Base-by-base conservation (phyloP, 2,329 filamentous ascomycete species). In the Arthroderma uncinatum region DNA sequence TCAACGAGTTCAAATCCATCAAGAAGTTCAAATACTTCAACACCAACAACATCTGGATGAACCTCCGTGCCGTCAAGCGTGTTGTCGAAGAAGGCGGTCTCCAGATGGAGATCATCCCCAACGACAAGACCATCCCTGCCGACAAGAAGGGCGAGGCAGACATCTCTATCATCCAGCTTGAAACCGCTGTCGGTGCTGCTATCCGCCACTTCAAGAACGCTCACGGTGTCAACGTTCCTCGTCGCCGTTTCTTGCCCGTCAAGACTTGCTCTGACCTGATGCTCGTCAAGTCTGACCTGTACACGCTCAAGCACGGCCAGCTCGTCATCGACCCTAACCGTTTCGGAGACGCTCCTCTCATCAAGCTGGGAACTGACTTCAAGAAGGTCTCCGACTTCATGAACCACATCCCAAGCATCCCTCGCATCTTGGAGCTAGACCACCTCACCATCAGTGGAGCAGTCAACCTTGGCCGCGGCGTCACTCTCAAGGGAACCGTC, bases 21-120 rank as follows among this genome's bases (percentile, higher is more conserved):
- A 98, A 98, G 86, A 98, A 98, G 83, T 98, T 98, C 87, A 96
- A 95, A 83, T 98, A 98, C 85, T 98, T 98, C 86, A 98, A 98
- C 84, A 98, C 93, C 76, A 98, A 98, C 87, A 98, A 98, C 83
- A 96, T 98, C 78, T 98, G 93, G 93, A 87, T 98, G 82, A 95
- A 95, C 79, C 82, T 96, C 67, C 85, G 89, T 72, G 93, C 93
- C 65, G 87, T 98, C 78, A 97, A 97, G 86, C 91, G 93, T 60
- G 90, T 98, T 56, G 93, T 98, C 6, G 93, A 97, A 83, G 90
- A 94, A 75, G 89, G 95, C 73, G 92, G 97, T 80, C 85, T 98
- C 56, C 88, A 91, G 77, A 95, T 98, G 88, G 93, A 98, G 79
- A 98, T 98, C 73, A 98, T 98, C 67, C 91, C 93, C 74, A 98